Evolutionary conservation across 257 asterid genomes (phyloP), one percentile per base, ranked within the genome.

Genomic region (Solanum medicagineum): DNA sequence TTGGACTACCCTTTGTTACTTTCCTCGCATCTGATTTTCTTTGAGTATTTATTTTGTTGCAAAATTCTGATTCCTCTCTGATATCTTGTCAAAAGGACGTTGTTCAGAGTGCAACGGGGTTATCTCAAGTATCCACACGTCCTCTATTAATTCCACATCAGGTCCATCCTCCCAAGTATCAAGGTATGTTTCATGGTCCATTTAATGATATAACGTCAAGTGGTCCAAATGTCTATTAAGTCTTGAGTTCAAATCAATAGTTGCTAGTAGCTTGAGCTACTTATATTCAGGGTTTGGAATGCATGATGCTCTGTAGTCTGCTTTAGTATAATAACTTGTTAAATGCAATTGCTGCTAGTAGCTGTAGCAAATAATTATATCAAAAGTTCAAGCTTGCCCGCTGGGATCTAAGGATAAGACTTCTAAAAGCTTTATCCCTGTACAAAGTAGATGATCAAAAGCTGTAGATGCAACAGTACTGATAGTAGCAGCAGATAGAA

Each of bases 121-220:
- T 90, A 86, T 89, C 98, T 86, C 90, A 95, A 85, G 89, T 88
- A 85, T 83, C 93, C 81, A 22, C 94, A 66, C 91, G 91, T 60
- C 93, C 98, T 86, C 51, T 65, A 44, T 77, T 93, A 57, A 85
- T 89, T 84, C 93, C 92, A 56, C 92, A 91, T 87, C 95, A 89
- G 83, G 44, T 87, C 86, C 90, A 90, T 89, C 88, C 88, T 85
- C 89, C 93, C 70, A 94, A 95, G 92, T 92, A 91, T 90, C 98
- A 92, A 94, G 98, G 98, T 95, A 90, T 26, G 86, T 16, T 47
- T 65, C 51, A 51, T 83, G 81, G 51, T 49, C 19, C 63, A 71
- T 29, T 17, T 65, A 24, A 7, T 70, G 32, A 44, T 49, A 49
- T 83, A 44, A 16, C 65, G 20, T 14, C 32, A 49, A 26, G 20